Evolutionary conservation across 306 rosid species (phyloP).

Genomic region (Prunus mira): DNA sequence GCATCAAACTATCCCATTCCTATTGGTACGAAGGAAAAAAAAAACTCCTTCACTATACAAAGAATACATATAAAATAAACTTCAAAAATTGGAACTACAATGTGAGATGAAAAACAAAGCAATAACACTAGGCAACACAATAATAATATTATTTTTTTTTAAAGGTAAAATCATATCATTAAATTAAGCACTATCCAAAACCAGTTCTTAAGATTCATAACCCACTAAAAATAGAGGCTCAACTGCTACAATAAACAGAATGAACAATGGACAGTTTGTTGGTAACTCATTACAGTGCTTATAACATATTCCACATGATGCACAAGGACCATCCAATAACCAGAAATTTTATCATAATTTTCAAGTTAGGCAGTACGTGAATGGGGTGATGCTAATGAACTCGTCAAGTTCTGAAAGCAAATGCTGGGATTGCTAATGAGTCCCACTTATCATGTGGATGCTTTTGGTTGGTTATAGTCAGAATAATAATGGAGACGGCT

Average conservation of each 20-base stretch:
- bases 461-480: background rate
- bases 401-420: background rate
- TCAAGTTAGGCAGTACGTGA: background rate
- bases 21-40: conserved; percentile 17
- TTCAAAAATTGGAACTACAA: background rate
- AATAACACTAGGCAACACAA: background rate
- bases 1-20: conserved; percentile 96
- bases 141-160: background rate
- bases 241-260: background rate
- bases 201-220: background rate
- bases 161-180: background rate
- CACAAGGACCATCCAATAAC: background rate
- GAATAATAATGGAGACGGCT: background rate
- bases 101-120: background rate
- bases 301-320: background rate
- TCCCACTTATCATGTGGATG: background rate
- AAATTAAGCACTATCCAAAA: background rate
- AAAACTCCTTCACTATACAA: background rate
- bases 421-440: background rate
- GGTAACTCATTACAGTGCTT: background rate
- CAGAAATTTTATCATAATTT: background rate
- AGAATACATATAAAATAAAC: background rate
- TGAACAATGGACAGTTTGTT: background rate
- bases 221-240: background rate
- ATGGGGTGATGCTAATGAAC: background rate